Evolutionary conservation across 495 filamentous ascomycete genomes (phyloP).

Genomic region (Penicillium atrosanguineum): DNA sequence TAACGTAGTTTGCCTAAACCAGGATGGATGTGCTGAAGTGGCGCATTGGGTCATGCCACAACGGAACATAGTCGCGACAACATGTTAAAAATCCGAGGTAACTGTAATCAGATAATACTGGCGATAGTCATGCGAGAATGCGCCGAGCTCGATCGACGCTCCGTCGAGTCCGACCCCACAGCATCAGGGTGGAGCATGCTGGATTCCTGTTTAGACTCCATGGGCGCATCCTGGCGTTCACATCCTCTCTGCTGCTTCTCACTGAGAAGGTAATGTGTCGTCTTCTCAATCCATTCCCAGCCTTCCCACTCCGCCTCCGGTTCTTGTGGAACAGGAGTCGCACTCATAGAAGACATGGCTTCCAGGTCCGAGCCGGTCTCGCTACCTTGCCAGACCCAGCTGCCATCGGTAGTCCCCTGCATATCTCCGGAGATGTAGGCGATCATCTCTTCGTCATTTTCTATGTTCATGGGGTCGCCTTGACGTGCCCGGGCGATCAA

Average conservation of each 20-base stretch:
- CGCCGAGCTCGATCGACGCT: constrained; percentile 33
- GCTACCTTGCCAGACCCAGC: constrained; percentile 83
- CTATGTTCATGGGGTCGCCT: constrained; percentile 48
- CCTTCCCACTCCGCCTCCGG: constrained; percentile 44
- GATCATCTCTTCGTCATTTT: constrained; percentile 88
- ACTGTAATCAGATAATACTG: constrained; percentile 59
- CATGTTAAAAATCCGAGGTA: not conserved
- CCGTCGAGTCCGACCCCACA: constrained; percentile 37
- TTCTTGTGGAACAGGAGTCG: constrained; percentile 8
- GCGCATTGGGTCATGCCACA: not conserved
- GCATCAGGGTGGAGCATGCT: constrained; percentile 33
- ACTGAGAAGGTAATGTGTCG: constrained; percentile 44
- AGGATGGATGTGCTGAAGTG: not conserved
- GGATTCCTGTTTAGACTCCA: constrained; percentile 23
- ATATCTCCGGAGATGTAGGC: constrained; percentile 87
- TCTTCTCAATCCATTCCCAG: constrained; percentile 54
- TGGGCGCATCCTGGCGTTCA: constrained; percentile 1
- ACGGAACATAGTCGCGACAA: not conserved
- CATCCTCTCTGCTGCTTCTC: constrained; percentile 35
- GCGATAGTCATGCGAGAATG: constrained; percentile 73
- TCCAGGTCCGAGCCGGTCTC: constrained; percentile 49
- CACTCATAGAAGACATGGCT: constrained; percentile 16
- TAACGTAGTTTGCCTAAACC: not conserved
- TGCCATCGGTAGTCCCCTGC: constrained; percentile 74
- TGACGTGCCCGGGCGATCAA: constrained; percentile 58